A percentile compares a stretch with the other conserved stretches of the same genome.
These are phyloP conservation scores for Tetrahymena thermophila DNA, from an alignment of 73 alveolate genomes.

Conservation along the genomic window DNA sequence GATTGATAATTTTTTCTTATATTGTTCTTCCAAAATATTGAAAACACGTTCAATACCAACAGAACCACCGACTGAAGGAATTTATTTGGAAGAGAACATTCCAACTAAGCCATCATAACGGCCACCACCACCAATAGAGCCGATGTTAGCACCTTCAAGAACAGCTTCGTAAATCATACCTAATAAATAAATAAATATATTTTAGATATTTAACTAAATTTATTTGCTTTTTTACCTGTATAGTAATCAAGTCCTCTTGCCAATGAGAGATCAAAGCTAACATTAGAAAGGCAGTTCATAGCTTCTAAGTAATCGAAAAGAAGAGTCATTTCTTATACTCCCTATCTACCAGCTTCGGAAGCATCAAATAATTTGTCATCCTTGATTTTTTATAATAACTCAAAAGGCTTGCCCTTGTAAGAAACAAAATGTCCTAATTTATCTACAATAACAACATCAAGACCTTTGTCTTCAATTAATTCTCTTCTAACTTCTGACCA, in stretches of 20 bases:
- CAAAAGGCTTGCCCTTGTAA: conserved; percentile 66
- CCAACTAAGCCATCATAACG: conserved; percentile 61
- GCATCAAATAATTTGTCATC: conserved; percentile 57
- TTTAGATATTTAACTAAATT: background rate
- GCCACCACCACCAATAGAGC: conserved; percentile 65
- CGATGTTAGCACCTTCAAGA: conserved; percentile 38
- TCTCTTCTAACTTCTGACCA: conserved; percentile 86
- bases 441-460: conserved; percentile 68
- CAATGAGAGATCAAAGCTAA: conserved; percentile 74
- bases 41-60: conserved; percentile 57
- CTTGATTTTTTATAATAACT: conserved; percentile 56
- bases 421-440: conserved; percentile 60
- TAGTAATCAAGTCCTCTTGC: conserved; percentile 96
- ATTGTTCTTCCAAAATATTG: conserved; percentile 46
- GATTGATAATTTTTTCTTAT: background rate
- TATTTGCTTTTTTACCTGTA: conserved; percentile 54
- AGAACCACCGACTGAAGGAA: conserved; percentile 64
- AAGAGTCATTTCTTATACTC: conserved; percentile 75
- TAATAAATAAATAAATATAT: conserved; percentile 37
- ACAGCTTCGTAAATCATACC: conserved; percentile 62
- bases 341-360: conserved; percentile 65
- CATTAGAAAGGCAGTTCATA: conserved; percentile 48
- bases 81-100: conserved; percentile 50
- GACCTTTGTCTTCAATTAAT: conserved; percentile 70
- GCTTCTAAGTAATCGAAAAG: conserved; percentile 57